These are phyloP conservation scores for Rhodotorula paludigena DNA, from an alignment of 768 basidiomycete genomes.

Conservation along the genomic window DNA sequence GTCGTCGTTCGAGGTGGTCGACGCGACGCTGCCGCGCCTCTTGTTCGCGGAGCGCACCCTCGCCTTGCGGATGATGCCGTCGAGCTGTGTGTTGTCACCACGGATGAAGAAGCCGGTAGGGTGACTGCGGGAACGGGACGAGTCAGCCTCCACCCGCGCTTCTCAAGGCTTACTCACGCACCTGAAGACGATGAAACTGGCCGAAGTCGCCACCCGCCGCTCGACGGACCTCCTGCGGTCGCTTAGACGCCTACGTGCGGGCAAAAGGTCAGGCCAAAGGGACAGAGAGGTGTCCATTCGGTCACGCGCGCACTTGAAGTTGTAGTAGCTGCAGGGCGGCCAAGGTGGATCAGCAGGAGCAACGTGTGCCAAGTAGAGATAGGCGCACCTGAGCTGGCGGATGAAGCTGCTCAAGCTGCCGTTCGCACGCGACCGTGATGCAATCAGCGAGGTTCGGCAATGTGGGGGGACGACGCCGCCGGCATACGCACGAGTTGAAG, in stretches of 20 bases:
- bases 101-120: slow-evolving; percentile 17
- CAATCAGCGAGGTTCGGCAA: no score
- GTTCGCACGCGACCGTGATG: no score
- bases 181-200: slow-evolving; percentile 16
- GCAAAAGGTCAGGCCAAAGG: background rate
- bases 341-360: background rate
- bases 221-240: slow-evolving; percentile 25
- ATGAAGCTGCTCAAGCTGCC: slow-evolving; percentile 36
- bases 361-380: background rate
- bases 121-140: slow-evolving; percentile 6
- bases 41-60: slow-evolving; percentile 5
- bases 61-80: slow-evolving; percentile 25
- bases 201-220: background rate
- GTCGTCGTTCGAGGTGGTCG: slow-evolving; percentile 20
- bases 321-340: slow-evolving; percentile 16
- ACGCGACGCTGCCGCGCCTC: slow-evolving; percentile 15
- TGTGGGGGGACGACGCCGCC: no score
- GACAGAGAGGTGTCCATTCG: rapidly evolving
- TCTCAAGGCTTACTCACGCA: background rate
- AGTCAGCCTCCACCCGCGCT: background rate
- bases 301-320: slow-evolving; percentile 18
- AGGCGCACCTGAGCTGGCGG: slow-evolving; percentile 25
- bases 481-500: slow-evolving; percentile 30
- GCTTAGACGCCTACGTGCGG: slow-evolving; percentile 10
- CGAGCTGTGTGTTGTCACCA: slow-evolving; percentile 16